Base-by-base conservation (phyloP, 345 rosid species). In the Garcia nutans region DNA sequence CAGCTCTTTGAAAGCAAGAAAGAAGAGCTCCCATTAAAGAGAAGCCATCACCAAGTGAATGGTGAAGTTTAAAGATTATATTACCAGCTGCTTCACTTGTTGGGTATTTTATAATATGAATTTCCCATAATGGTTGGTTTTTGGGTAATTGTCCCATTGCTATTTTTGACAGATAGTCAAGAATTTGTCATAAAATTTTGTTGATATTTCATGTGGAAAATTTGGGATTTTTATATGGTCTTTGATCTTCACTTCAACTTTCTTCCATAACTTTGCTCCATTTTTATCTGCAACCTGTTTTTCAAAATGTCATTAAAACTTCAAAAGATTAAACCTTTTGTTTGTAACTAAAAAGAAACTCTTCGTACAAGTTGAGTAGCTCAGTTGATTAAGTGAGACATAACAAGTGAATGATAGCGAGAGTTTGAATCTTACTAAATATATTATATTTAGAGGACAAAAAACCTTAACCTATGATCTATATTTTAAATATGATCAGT, bases 31-130 rank as follows among this genome's bases (percentile, higher is more conserved):
- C 86, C 87, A 89, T 85, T 20, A 89, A 72, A 75, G 85, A 83
- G 24, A 69, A 86, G n/a, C 92, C 90, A 47, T 89, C 92, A 0
- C 90, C 90, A 16, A 89, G 89, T 0, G 90, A 75, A 49, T 89
- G 92, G 70, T 89, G 92, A 26, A 89, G 82, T 84, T 87, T 89
- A 80, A 89, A 87, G 1, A 87, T 72, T 0, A 75, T 0, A 64
- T 22, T 80, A 12, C 84, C 88, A 8, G 86, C 84, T 19, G 88
- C 83, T 33, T 76, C 41, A 10, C 57, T 84, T 8, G 88, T 81
- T 1, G 87, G 87, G 70, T 79, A 84, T 19, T 77, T 84, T 33
- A 89, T n/a, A 28, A 87, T 59, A 33, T 89, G 90, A 68, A 87
- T 70, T 60, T 89, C 87, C 92, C 92, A 89, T 17, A 83, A 58